phyloP scores from a whole-genome alignment of 148 eudicot species.

The Polygonum maritimum region DNA sequence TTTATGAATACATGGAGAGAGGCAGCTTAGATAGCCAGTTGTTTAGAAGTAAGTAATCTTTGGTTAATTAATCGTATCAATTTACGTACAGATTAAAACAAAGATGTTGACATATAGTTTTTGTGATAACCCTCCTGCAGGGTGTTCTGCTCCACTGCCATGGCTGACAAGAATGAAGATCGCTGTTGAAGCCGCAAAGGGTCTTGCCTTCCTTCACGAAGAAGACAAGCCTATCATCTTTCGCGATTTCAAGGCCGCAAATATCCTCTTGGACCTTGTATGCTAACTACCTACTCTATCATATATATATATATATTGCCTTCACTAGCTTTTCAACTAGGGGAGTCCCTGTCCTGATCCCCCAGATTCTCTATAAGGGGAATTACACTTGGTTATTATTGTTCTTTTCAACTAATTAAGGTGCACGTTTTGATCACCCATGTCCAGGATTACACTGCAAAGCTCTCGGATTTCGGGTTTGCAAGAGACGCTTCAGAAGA shows the following conservation, averaged over 20 bases:
- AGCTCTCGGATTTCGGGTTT: constrained; percentile 1
- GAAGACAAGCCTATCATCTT: constrained; percentile 9
- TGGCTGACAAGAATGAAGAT: constrained; percentile 13
- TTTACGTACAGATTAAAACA: no score
- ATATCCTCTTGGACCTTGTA: constrained; percentile 9
- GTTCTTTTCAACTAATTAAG: no score
- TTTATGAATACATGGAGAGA: constrained; percentile 14
- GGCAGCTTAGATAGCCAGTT: constrained; percentile 9
- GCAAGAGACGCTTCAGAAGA: not conserved
- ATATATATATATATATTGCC: no score
- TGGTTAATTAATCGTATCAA: not conserved
- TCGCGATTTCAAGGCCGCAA: constrained; percentile 13
- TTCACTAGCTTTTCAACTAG: no score
- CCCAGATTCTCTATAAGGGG: no score
- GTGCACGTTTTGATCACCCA: no score
- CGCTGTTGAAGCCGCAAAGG: constrained; percentile 14
- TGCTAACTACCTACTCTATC: not conserved
- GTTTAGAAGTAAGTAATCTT: constrained; percentile 9
- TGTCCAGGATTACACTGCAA: not conserved
- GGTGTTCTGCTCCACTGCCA: constrained; percentile 10
- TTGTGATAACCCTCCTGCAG: not conserved
- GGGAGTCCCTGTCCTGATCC: no score
- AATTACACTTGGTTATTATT: no score
- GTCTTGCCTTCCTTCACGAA: constrained; percentile 15
- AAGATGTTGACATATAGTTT: not conserved